Evolutionary conservation across 2,329 filamentous ascomycete genomes (phyloP).

Genomic region (Calonectria fujianensis): DNA sequence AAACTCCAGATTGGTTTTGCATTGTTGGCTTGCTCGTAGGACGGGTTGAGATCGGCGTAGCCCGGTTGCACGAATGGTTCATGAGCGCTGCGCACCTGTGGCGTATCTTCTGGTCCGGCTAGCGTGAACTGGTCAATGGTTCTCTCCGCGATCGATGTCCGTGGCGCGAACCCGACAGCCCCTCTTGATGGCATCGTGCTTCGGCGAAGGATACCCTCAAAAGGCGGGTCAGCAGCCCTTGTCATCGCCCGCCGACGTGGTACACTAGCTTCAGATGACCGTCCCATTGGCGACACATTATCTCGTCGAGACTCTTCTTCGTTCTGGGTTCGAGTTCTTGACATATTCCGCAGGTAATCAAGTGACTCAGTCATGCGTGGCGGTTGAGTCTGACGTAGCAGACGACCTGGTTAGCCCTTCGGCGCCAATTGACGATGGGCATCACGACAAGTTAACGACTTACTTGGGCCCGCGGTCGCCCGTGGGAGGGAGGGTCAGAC

Average conservation of each 20-base stretch:
- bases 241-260: constrained; percentile 2
- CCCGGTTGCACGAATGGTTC: constrained; percentile 8
- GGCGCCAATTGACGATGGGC: not conserved
- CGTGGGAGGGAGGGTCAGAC: not conserved
- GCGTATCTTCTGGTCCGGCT: not conserved
- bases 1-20: constrained; percentile 14
- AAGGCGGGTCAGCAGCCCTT: not conserved
- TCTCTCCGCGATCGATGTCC: not conserved
- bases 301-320: not conserved
- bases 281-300: not conserved
- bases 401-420: not conserved
- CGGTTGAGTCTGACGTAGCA: not conserved
- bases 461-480: constrained; percentile 5
- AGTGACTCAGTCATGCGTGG: constrained; percentile 1
- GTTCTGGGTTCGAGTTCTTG: not conserved
- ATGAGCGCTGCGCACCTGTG: not conserved
- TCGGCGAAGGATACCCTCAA: not conserved
- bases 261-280: not conserved
- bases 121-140: constrained; percentile 1
- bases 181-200: not conserved
- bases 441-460: not conserved
- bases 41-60: constrained; percentile 6
- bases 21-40: constrained; percentile 7
- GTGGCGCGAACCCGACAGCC: not conserved
- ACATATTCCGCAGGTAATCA: not conserved